A percentile compares a stretch with the other conserved stretches of the same genome.
Conservation (phyloP, 768 basidiomycete genomes). For the Mycena alexandri region DNA sequence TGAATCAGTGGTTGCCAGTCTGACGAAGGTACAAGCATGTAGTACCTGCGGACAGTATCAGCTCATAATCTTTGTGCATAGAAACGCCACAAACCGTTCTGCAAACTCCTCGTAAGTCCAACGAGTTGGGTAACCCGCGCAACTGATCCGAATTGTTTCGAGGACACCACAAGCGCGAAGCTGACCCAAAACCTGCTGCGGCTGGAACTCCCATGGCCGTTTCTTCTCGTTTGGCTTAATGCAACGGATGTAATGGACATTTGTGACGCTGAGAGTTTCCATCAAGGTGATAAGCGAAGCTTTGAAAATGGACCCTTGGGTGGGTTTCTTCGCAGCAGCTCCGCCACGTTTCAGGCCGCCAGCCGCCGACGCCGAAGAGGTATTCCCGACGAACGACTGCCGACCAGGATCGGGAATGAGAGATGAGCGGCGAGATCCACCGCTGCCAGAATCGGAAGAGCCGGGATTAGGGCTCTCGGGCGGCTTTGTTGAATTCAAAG, state of each 20-base stretch:
- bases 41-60: slow-evolving; percentile 74
- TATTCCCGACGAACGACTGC: slow-evolving; percentile 68
- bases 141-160: slow-evolving; percentile 98
- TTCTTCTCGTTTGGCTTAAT: slow-evolving; percentile 99
- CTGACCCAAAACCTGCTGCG: slow-evolving; percentile 95
- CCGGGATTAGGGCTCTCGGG: slow-evolving; percentile 77
- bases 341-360: slow-evolving; percentile 72
- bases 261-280: slow-evolving; percentile 97
- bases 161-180: slow-evolving; percentile 98
- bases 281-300: slow-evolving; percentile 92
- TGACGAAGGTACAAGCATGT: slow-evolving; percentile 92
- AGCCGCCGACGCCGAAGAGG: slow-evolving; percentile 49
- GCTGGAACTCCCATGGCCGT: slow-evolving; percentile 95
- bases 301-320: slow-evolving; percentile 99
- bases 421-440: slow-evolving; percentile 82
- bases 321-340: slow-evolving; percentile 87
- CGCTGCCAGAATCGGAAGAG: slow-evolving; percentile 82
- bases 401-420: slow-evolving; percentile 91
- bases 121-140: slow-evolving; percentile 97
- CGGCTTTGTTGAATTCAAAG: slow-evolving; percentile 78
- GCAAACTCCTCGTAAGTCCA: slow-evolving; percentile 99
- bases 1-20: slow-evolving; percentile 91
- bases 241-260: slow-evolving; percentile 99
- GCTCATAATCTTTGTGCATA: slow-evolving; percentile 2
- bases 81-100: slow-evolving; percentile 75